Evolutionary conservation across 129 eudicot genomes (phyloP).

Genomic region (Flaveria ramosissima): DNA sequence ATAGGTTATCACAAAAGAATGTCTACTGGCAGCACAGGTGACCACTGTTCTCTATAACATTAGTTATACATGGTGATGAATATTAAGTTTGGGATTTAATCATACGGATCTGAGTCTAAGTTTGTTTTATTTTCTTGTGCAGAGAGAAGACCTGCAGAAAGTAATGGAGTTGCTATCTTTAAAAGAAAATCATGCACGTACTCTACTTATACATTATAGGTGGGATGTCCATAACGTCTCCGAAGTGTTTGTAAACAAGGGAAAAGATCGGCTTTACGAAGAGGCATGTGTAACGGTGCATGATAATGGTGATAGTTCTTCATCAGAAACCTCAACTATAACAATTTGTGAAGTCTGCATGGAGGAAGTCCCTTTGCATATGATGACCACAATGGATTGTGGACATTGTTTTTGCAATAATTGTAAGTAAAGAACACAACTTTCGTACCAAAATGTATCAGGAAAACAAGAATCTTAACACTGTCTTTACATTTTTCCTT

Average conservation of each 20-base stretch:
- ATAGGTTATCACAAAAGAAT: constrained; percentile 70
- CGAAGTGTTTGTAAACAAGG: constrained; percentile 56
- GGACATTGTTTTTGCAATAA: constrained; percentile 75
- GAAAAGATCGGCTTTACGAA: constrained; percentile 44
- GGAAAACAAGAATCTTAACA: neutral
- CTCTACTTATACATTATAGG: constrained; percentile 73
- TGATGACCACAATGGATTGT: constrained; percentile 74
- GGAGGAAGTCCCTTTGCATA: constrained; percentile 49
- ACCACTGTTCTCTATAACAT: constrained; percentile 5
- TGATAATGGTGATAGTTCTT: constrained; percentile 17
- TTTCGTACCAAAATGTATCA: neutral
- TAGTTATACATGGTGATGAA: neutral
- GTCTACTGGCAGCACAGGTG: constrained; percentile 79
- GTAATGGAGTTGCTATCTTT: constrained; percentile 71
- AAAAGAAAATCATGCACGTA: constrained; percentile 74
- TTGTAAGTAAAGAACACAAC: constrained; percentile 45
- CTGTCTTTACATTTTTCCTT: neutral
- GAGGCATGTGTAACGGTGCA: constrained; percentile 57
- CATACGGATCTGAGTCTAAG: neutral
- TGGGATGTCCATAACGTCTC: constrained; percentile 63
- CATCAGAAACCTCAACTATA: constrained; percentile 25
- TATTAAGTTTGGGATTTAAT: neutral
- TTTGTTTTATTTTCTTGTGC: constrained; percentile 11
- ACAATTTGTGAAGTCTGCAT: constrained; percentile 55
- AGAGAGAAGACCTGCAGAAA: constrained; percentile 67